These are phyloP conservation scores for Micractinium sp. DNA, from an alignment of 139 green algal species.

Conservation along the genomic window DNA sequence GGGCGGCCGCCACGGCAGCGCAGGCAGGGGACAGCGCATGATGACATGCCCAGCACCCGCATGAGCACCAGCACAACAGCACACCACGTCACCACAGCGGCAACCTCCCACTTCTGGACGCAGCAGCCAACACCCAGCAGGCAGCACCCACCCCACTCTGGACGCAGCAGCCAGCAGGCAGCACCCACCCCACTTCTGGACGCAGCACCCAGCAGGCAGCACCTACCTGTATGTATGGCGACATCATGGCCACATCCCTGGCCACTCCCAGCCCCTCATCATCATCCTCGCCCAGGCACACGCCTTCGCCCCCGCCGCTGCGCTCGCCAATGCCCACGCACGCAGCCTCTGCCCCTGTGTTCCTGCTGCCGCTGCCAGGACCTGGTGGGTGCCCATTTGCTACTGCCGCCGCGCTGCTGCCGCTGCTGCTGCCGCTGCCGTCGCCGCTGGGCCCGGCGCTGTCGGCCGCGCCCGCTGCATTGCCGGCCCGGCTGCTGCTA, in stretches of 20 bases:
- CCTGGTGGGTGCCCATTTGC: not conserved
- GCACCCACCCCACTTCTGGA: too few relatives aligned
- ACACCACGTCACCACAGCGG: too few relatives aligned
- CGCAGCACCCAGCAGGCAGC: not conserved
- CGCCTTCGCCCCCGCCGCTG: not conserved
- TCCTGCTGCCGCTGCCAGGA: not conserved
- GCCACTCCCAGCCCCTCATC: not conserved
- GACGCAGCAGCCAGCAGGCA: not conserved
- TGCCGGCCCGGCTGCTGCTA: too few relatives aligned
- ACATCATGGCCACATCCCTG: constrained; percentile 51
- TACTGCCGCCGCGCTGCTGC: not conserved
- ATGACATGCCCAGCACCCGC: too few relatives aligned
- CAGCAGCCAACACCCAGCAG: not conserved
- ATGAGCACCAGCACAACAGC: too few relatives aligned
- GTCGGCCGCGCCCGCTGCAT: not conserved
- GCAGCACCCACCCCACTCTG: too few relatives aligned
- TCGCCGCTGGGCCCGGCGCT: not conserved
- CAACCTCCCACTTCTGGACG: too few relatives aligned
- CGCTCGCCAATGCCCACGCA: not conserved
- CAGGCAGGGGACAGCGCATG: too few relatives aligned
- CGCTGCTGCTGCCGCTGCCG: not conserved
- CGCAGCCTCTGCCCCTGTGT: not conserved
- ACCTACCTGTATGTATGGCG: constrained; percentile 44
- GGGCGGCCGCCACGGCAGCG: too few relatives aligned
- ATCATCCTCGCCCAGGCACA: not conserved